A percentile compares a stretch with the other conserved stretches of the same genome.
Evolutionary conservation across 257 asterid species (phyloP).

Genomic region (Henckelia pumila): DNA sequence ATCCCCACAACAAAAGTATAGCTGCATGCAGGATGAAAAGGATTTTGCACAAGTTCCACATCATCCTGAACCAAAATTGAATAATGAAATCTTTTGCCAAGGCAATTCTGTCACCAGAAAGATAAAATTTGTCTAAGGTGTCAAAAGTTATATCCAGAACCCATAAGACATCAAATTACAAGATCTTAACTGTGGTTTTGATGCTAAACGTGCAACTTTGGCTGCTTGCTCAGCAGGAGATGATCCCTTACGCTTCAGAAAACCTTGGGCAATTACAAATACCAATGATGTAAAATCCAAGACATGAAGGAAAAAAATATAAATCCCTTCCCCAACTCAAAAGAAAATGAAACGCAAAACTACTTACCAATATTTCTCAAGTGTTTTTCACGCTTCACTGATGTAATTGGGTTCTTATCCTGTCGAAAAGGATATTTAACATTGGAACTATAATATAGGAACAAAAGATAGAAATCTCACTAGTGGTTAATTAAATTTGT

Average conservation of each 20-base stretch:
- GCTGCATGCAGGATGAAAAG: conserved; percentile 1
- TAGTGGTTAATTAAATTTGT: background rate
- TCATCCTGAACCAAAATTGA: background rate
- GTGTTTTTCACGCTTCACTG: conserved; percentile 80
- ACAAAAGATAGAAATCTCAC: background rate
- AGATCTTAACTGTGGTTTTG: conserved; percentile 76
- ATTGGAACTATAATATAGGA: conserved; percentile 16
- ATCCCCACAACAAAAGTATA: conserved; percentile 1
- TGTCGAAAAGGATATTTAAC: conserved; percentile 29
- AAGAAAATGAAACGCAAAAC: too few relatives aligned
- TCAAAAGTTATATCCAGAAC: conserved; percentile 17
- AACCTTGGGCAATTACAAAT: conserved; percentile 46
- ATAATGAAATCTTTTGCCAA: background rate
- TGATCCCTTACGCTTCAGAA: conserved; percentile 78
- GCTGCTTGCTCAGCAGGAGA: conserved; percentile 71
- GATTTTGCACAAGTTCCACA: conserved; percentile 3
- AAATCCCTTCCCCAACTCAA: background rate
- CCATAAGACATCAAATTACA: conserved; percentile 20
- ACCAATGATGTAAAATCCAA: conserved; percentile 27
- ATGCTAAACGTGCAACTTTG: conserved; percentile 53
- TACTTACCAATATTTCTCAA: conserved; percentile 75
- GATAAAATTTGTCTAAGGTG: conserved; percentile 7
- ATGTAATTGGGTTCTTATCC: conserved; percentile 60
- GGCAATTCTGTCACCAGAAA: conserved; percentile 20
- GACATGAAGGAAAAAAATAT: conserved; percentile 12